Evolutionary conservation across 202 grass and related monocot species (phyloP).

Genomic region (Zizania palustris): DNA sequence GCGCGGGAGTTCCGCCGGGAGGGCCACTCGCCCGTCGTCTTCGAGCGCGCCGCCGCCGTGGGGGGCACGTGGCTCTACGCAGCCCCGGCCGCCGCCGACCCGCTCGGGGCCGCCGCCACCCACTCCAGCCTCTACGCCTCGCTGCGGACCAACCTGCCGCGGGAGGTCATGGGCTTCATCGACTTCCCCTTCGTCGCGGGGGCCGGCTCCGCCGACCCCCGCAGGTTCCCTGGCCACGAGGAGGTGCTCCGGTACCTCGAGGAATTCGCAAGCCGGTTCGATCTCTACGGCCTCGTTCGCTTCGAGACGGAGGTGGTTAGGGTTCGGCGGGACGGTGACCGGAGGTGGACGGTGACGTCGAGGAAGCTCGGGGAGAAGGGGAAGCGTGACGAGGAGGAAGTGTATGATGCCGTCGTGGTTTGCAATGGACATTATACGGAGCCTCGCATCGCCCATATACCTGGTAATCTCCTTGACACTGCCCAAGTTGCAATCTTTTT

Average conservation of each 20-base stretch:
- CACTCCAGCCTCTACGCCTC: constrained; percentile 84
- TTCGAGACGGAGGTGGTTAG: constrained; percentile 73
- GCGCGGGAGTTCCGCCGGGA: constrained; percentile 77
- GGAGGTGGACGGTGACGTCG: constrained; percentile 73
- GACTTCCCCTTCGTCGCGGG: constrained; percentile 69
- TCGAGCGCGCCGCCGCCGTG: constrained; percentile 64
- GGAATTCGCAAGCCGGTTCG: constrained; percentile 66
- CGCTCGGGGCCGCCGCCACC: constrained; percentile 54
- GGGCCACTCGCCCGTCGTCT: constrained; percentile 78
- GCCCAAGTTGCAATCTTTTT: neutral
- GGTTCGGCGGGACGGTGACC: constrained; percentile 52
- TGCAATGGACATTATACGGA: constrained; percentile 82
- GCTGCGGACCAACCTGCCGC: constrained; percentile 79
- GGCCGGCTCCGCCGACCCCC: constrained; percentile 39
- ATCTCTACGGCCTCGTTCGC: constrained; percentile 52
- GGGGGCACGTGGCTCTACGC: constrained; percentile 82
- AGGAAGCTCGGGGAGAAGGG: constrained; percentile 54
- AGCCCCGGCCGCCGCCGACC: constrained; percentile 47
- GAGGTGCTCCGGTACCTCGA: constrained; percentile 87
- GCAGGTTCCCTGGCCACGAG: constrained; percentile 68
- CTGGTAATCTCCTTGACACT: constrained; percentile 47
- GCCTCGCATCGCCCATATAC: constrained; percentile 70
- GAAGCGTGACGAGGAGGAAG: constrained; percentile 49
- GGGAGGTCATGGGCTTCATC: constrained; percentile 83
- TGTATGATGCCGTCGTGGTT: constrained; percentile 83